Evolutionary conservation across 805 yeast genomes (phyloP), one percentile per base, ranked within the genome.

Genomic region (Candida pini): DNA sequence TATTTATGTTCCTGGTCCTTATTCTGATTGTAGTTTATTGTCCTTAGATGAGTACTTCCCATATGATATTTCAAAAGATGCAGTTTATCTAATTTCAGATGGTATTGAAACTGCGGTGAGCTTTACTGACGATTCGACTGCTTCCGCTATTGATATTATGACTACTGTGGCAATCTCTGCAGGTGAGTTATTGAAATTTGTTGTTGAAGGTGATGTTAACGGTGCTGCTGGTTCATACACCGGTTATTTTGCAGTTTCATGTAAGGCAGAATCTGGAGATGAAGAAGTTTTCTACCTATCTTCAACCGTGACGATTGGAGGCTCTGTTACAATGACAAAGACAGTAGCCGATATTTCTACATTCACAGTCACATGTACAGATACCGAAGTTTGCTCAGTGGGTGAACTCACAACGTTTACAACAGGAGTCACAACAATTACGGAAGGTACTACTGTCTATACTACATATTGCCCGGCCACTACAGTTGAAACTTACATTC

Each of bases 391-490:
- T 28, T 43, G 47, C 26, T 30, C 45, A n/a, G n/a, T n/a, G n/a
- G 52, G 56, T 38, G 43, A 41, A 10, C 43, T 34, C 18, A 28
- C 42, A 9, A 43, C 52, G n/a, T 26, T 40, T 21, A 45, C 51
- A 28, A 59, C 64, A 30, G 48, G 54, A 30, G 45, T 44, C 33
- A 45, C 49, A 23, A 40, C 43, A 13, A 56, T 60, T 29, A 45
- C 46, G 14, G 46, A 45, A 13, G 49, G 34, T 35, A 41, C 46
- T 20, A 45, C 49, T 18, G 49, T 45, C 29, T 41, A 41, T 44
- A 55, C 58, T 34, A 63, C 71, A 29, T 62, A 54, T 55, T 59
- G 65, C 43, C 64, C 66, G 41, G 36, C 45, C 18, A 46, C 47
- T 33, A 34, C 48, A 25, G 35, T 45, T 22, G 45, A 17, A n/a